Base-by-base conservation (phyloP, 345 rosid genomes). In the Rhizophora apiculata region DNA sequence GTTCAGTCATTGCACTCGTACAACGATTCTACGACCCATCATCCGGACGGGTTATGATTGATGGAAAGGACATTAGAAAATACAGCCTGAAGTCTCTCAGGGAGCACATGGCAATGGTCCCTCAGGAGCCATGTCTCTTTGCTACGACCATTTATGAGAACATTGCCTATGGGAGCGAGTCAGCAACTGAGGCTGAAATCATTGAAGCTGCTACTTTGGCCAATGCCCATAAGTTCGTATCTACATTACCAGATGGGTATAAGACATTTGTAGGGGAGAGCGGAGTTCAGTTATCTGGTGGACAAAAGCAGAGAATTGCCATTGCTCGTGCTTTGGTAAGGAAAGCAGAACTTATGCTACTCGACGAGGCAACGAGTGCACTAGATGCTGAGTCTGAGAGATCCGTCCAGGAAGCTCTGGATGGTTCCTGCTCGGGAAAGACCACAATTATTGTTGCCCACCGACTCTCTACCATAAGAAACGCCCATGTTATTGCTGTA, bases 281-380 rank as follows among this genome's bases (percentile, higher is more conserved):
- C 67, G 99, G 99, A 6, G 90, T 88, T 49, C 99, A 88, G 63
- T 85, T 95, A 34, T 95, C 99, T 0, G 98, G 99, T n/a, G 97
- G 99, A 19, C 96, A 95, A 76, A 95, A 92, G 82, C 99, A 95
- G 74, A 87, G 96, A 72, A 82, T 90, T 4, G 96, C 94, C 5
- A 82, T 90, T 34, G 96, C 97, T 1, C 83, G 97, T 49, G 96
- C 98, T 49, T 80, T 95, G 0, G 82, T 92, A 26, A 81, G 96
- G 71, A 92, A 92, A 75, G 92, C 98, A 1, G 97, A 87, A 80
- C 84, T 92, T 19, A 86, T 90, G 93, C 84, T 95, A 69, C 96
- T 95, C 0, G 99, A 95, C 32, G 99, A 95, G 74, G 99, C 99
- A 29, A 95, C 99, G 31, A 95, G 99, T 49, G 96, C 99, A 1